Base-by-base conservation (phyloP, 2,329 filamentous ascomycete genomes). In the Rugonectria rugulosa region DNA sequence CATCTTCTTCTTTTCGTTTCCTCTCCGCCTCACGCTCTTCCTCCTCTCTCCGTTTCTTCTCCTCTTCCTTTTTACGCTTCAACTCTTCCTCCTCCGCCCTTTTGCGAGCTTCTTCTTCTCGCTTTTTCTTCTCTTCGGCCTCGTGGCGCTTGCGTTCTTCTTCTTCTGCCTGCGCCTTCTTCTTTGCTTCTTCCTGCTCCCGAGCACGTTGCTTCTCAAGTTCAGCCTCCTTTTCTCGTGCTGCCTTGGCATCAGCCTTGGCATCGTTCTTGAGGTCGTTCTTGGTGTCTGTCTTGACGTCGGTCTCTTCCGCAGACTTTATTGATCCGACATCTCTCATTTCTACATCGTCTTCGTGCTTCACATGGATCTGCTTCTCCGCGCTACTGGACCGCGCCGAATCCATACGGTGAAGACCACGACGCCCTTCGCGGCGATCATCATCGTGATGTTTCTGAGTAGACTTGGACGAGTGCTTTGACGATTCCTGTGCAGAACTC, bases 321-420 rank as follows among this genome's bases (percentile, higher is more conserved):
- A 67, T 64, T 11, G 64, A 65, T 37, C 72, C 72, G 2, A 75
- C 77, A 58, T 86, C 83, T 2, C 72, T 73, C 83, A 86, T 86
- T 17, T 83, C 81, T 8, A 83, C 68, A 50, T 86, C 84, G 2
- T 85, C 82, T 57, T 86, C 83, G 1, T 81, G 81, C 61, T 85
- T 85, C 34, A 86, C 81, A 42, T 80, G 79, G n/a, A 85, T 82
- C 14, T 72, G 68, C 63, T 79, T 81, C 34, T 84, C 82, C 4
- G 72, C 71, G 2, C 73, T 67, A 9, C 64, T 68, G 2, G 72
- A 72, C 58, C 79, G 81, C 14, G 72, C 68, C 3, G 70, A 71
- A 23, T 81, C 78, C 42, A 75, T 75, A 3, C 77, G 75, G 20
- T 75, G 73, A n/a, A 74, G 37, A 69, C 76, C 65, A 68, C 77